These are phyloP conservation scores for Melastoma candidum DNA, from an alignment of 441 rosid genomes.

Conservation along the genomic window DNA sequence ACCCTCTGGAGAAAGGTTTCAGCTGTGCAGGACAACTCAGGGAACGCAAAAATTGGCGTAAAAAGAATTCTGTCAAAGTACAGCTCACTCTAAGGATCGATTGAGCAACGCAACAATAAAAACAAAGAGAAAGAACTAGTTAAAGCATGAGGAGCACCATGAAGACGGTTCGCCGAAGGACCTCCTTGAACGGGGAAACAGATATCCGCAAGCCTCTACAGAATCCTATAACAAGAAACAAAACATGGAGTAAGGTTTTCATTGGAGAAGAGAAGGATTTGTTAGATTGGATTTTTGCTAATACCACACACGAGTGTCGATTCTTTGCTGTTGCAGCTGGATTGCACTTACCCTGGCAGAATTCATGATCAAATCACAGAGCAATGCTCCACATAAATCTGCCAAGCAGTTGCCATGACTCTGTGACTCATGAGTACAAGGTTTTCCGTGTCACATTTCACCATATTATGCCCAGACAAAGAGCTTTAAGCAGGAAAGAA, in stretches of 20 bases:
- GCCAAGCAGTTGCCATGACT: constrained; percentile 39
- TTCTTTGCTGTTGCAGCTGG: constrained; percentile 45
- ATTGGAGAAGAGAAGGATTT: background rate
- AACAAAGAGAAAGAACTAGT: background rate
- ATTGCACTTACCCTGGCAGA: constrained; percentile 34
- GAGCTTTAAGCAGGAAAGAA: background rate
- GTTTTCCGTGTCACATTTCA: constrained; percentile 7
- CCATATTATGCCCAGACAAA: background rate
- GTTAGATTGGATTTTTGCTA: background rate
- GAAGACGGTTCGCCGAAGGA: constrained; percentile 44
- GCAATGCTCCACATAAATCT: constrained; percentile 45
- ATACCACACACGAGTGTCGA: constrained; percentile 43
- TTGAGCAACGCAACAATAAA: background rate
- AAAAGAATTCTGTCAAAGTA: constrained; percentile 30
- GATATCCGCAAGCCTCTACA: constrained; percentile 41
- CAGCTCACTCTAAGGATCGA: background rate
- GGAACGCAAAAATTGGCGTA: constrained; percentile 47
- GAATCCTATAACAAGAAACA: constrained; percentile 2
- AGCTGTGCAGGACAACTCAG: constrained; percentile 32
- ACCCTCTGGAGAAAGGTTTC: constrained; percentile 42
- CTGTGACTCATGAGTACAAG: constrained; percentile 21
- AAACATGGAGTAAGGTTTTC: background rate
- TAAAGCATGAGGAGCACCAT: constrained; percentile 21
- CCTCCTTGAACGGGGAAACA: constrained; percentile 42
- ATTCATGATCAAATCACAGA: constrained; percentile 34